Base-by-base conservation (phyloP, 2,329 filamentous ascomycete genomes). In the Chrysosporium keratinophilum region DNA sequence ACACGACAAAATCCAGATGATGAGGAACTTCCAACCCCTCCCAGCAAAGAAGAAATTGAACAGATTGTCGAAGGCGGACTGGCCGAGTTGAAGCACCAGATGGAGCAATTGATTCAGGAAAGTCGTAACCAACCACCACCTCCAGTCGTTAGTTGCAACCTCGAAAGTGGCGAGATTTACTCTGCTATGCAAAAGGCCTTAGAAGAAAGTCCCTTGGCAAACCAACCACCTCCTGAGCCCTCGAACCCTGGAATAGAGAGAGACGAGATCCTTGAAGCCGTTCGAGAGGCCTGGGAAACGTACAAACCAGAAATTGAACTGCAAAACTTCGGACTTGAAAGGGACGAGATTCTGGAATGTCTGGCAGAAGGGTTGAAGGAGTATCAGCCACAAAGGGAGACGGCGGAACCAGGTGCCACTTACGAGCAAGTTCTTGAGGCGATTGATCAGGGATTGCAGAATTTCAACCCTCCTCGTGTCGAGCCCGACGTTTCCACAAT, bases 291-390 rank as follows among this genome's bases (percentile, higher is more conserved):
- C 0, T 95, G 89, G 82, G 91, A 96, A 65, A 87, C 83, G 52
- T 95, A 95, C 71, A 95, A 95, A 70, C 91, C 91, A 0, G 88
- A 96, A 62, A 88, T 95, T 49, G 85, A 95, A 61, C 78, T 95
- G 3, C 85, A 95, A 62, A 88, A 95, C 62, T 86, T 94, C 58
- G 91, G 90, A 1, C 75, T 97, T 0, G 91, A 95, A 67, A 80
- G 88, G 4, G 88, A 96, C 11, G 91, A 97, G 64, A 86, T 97
- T 46, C 75, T 97, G 12, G 82, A 85, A 39, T 95, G 89, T 60
- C 77, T 97, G 23, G 83, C 87, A 60, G 85, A 96, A 71, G 91
- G 91, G 0, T 78, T 97, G 0, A 82, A 87, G 59, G 82, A 88
- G 45, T 89, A 93, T 64, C 73, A 70, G 56, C 74, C 74, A 31